These are phyloP conservation scores for Amanita thiersii DNA, from an alignment of 768 basidiomycete species.

Conservation along the genomic window DNA sequence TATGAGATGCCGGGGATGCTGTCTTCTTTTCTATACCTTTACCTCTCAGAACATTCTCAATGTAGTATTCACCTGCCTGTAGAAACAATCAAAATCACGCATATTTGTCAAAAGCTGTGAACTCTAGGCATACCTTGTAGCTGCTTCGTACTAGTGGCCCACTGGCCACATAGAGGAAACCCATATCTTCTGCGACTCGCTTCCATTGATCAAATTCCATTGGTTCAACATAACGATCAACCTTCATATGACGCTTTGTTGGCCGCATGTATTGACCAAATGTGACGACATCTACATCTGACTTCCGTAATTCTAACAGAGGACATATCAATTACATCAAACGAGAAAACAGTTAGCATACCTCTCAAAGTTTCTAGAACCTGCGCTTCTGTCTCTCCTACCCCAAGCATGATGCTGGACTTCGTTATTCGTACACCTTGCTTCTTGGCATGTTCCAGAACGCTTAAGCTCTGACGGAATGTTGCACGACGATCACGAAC, in stretches of 20 bases:
- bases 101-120: not conserved
- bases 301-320: slow-evolving; percentile 70
- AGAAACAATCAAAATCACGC: slow-evolving; percentile 2
- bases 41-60: slow-evolving; percentile 79
- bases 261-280: slow-evolving; percentile 99
- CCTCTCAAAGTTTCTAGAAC: slow-evolving; percentile 77
- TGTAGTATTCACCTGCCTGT: slow-evolving; percentile 96
- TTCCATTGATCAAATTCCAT: slow-evolving; percentile 92
- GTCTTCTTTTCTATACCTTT: slow-evolving; percentile 39
- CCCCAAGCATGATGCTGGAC: slow-evolving; percentile 97
- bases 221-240: slow-evolving; percentile 92
- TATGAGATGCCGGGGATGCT: slow-evolving; percentile 16
- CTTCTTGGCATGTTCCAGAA: slow-evolving; percentile 77
- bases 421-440: slow-evolving; percentile 86
- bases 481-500: slow-evolving; percentile 94
- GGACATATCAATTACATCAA: slow-evolving; percentile 2
- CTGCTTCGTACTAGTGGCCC: slow-evolving; percentile 94
- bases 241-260: slow-evolving; percentile 98
- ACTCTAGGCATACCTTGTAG: slow-evolving; percentile 68
- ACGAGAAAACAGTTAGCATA: slow-evolving; percentile 23
- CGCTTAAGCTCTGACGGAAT: slow-evolving; percentile 76
- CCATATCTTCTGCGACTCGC: slow-evolving; percentile 81
- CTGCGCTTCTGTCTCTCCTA: slow-evolving; percentile 85
- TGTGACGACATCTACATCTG: slow-evolving; percentile 93
- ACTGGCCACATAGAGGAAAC: slow-evolving; percentile 95